Evolutionary conservation across 2,329 filamentous ascomycete species (phyloP).

Genomic region (Fusarium algeriense): DNA sequence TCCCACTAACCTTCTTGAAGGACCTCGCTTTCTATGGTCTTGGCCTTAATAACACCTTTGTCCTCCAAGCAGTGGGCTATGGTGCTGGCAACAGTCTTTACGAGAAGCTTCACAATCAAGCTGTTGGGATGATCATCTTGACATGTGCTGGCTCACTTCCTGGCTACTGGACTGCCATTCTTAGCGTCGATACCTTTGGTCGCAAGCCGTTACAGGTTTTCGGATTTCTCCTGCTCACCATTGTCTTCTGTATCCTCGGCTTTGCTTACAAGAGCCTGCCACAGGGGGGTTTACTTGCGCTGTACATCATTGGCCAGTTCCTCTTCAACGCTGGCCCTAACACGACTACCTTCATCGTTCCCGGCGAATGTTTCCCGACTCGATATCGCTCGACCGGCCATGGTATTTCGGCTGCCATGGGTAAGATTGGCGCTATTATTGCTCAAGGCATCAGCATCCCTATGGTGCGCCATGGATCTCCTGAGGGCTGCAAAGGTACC

Average conservation of each 20-base stretch:
- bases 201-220: slow-evolving; percentile 80
- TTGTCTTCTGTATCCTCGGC: slow-evolving; percentile 72
- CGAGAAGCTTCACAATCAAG: slow-evolving; percentile 76
- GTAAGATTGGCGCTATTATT: slow-evolving; percentile 76
- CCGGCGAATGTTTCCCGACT: slow-evolving; percentile 74
- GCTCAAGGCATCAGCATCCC: slow-evolving; percentile 75
- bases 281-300: slow-evolving; percentile 64
- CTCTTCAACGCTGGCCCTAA: slow-evolving; percentile 77
- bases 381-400: slow-evolving; percentile 73
- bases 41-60: slow-evolving; percentile 79
- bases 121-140: slow-evolving; percentile 81
- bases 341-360: slow-evolving; percentile 74
- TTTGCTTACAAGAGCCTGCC: slow-evolving; percentile 67
- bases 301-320: slow-evolving; percentile 75
- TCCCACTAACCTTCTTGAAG: slow-evolving; percentile 48
- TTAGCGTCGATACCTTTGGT: slow-evolving; percentile 79
- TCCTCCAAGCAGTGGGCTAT: slow-evolving; percentile 80
- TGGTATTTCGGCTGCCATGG: slow-evolving; percentile 74
- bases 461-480: slow-evolving; percentile 68
- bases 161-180: slow-evolving; percentile 82
- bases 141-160: slow-evolving; percentile 82
- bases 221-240: slow-evolving; percentile 71
- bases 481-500: slow-evolving; percentile 61
- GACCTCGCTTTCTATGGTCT: slow-evolving; percentile 78
- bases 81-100: slow-evolving; percentile 73